These are phyloP conservation scores for Stevia rebaudiana DNA, from an alignment of 140 eudicot species.

Conservation along the genomic window DNA sequence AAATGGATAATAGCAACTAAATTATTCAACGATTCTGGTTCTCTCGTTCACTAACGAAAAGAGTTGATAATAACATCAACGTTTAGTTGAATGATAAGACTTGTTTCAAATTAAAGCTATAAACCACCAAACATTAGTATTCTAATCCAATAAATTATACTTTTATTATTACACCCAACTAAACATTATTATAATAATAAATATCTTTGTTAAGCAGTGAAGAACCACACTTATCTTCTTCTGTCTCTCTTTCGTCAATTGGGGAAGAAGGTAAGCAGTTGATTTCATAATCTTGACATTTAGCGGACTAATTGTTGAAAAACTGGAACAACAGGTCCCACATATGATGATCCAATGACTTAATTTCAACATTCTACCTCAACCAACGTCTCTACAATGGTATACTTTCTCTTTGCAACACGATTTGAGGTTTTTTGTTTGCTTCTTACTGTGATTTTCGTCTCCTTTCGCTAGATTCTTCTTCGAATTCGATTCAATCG, in stretches of 20 bases:
- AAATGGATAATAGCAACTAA: too few relatives aligned
- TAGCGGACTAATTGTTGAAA: conserved; percentile 41
- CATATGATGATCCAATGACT: conserved; percentile 20
- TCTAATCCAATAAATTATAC: not conserved
- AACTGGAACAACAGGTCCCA: conserved; percentile 39
- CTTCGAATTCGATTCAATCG: not conserved
- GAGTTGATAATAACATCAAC: too few relatives aligned
- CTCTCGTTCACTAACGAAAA: not conserved
- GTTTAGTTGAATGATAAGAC: not conserved
- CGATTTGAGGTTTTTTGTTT: conserved; percentile 7
- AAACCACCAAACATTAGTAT: not conserved
- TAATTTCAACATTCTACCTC: conserved; percentile 23
- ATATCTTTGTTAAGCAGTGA: not conserved
- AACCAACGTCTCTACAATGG: conserved; percentile 24
- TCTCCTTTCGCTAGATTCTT: conserved; percentile 13
- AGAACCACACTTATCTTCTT: not conserved
- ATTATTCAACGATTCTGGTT: not conserved
- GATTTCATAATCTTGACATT: conserved; percentile 37
- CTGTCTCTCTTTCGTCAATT: not conserved
- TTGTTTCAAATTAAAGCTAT: not conserved
- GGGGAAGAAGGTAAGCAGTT: conserved; percentile 32
- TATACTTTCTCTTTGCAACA: conserved; percentile 9
- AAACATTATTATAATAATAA: not conserved
- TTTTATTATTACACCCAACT: not conserved
- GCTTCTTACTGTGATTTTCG: conserved; percentile 1